Percentiles rank a stretch among this genome's conserved stretches.
phyloP scores from a whole-genome alignment of 2,329 filamentous ascomycete species.

The Trichothecium roseum region DNA sequence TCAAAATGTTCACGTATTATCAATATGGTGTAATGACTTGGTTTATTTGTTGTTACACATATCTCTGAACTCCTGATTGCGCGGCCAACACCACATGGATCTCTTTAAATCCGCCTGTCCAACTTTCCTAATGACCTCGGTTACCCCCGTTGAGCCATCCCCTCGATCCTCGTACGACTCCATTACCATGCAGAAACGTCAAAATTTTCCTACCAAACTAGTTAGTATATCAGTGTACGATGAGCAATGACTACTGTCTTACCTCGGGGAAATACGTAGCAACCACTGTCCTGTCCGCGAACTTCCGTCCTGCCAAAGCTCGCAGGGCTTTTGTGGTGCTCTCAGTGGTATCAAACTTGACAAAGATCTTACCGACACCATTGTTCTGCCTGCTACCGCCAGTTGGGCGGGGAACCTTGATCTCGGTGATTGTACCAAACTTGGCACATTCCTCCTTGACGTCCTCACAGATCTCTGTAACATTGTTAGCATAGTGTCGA shows the following conservation, averaged over 20 bases:
- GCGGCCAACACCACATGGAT: too few species aligned
- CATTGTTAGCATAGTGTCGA: constrained; percentile 20
- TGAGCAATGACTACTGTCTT: constrained; percentile 16
- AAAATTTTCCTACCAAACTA: constrained; percentile 70
- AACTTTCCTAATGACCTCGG: too few species aligned
- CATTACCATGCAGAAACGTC: constrained; percentile 77
- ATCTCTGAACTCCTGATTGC: too few species aligned
- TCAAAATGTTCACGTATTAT: too few species aligned
- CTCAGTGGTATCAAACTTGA: constrained; percentile 78
- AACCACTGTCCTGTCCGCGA: constrained; percentile 91
- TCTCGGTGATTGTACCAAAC: constrained; percentile 72
- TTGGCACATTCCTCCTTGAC: constrained; percentile 89
- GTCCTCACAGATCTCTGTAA: constrained; percentile 86
- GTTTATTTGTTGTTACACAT: too few species aligned
- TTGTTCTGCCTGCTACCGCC: constrained; percentile 74
- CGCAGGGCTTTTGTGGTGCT: constrained; percentile 76
- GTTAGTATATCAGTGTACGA: constrained; percentile 17
- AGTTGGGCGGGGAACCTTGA: constrained; percentile 85
- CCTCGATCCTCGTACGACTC: background rate
- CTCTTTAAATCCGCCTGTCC: too few species aligned
- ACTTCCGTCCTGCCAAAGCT: constrained; percentile 89
- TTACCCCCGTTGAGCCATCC: too few species aligned
- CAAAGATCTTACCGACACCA: constrained; percentile 94
- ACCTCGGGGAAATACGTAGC: constrained; percentile 95
- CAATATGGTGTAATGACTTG: too few species aligned